These are phyloP conservation scores for Xerocomellus dryophilus DNA, from an alignment of 768 basidiomycete species.

Conservation along the genomic window DNA sequence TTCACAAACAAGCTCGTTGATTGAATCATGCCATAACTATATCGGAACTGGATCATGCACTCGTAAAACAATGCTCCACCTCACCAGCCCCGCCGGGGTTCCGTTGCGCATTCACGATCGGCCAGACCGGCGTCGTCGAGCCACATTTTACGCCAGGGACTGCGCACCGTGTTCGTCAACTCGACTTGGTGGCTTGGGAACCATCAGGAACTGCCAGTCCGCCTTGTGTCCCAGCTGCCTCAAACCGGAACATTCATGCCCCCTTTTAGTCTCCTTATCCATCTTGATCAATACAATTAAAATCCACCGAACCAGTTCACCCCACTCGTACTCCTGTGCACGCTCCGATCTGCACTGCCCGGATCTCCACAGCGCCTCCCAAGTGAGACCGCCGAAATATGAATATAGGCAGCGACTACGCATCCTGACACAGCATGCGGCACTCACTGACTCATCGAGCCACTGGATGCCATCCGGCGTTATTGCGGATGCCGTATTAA, in stretches of 20 bases:
- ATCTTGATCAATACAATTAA: conserved; percentile 20
- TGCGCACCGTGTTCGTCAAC: background rate
- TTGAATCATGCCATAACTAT: conserved; percentile 25
- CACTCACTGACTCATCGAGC: background rate
- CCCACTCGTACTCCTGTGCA: conserved; percentile 1
- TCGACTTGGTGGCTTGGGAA: conserved; percentile 26
- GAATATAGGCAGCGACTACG: background rate
- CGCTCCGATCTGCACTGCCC: conserved; percentile 17
- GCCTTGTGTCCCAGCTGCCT: conserved; percentile 27
- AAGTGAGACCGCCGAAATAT: background rate
- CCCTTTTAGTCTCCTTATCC: conserved; percentile 20
- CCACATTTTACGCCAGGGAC: background rate
- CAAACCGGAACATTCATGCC: conserved; percentile 15
- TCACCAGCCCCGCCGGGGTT: background rate
- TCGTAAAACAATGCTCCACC: background rate
- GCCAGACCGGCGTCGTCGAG: background rate
- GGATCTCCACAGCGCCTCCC: conserved; percentile 13
- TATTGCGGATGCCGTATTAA: conserved; percentile 21
- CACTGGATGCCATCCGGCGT: conserved; percentile 13
- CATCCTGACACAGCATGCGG: conserved; percentile 4
- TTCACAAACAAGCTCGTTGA: conserved; percentile 35
- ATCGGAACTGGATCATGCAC: conserved; percentile 21
- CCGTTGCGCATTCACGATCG: background rate
- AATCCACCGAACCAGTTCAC: conserved; percentile 15
- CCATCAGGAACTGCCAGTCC: conserved; percentile 27